These are phyloP conservation scores for Aristolochia californica DNA, from an alignment of 164 flowering plant genomes.

Conservation along the genomic window DNA sequence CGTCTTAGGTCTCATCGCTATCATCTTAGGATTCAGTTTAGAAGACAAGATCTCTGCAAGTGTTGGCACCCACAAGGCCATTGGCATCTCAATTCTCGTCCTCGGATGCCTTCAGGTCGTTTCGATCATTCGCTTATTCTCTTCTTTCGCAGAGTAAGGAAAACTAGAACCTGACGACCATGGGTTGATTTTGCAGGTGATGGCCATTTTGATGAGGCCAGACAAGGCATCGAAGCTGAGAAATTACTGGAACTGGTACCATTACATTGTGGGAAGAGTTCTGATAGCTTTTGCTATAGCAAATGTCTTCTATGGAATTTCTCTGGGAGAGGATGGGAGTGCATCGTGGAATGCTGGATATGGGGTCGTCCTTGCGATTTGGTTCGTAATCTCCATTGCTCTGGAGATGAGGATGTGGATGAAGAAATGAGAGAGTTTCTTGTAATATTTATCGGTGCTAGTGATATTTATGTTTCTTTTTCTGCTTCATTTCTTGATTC, in stretches of 20 bases:
- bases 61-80: slow-evolving; percentile 37
- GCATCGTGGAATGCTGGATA: slow-evolving; percentile 41
- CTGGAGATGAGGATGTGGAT: slow-evolving; percentile 28
- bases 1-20: slow-evolving; percentile 32
- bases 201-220: slow-evolving; percentile 47
- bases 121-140: background rate
- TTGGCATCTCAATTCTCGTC: slow-evolving; percentile 44
- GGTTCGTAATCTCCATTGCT: slow-evolving; percentile 18
- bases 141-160: background rate
- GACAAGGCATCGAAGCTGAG: slow-evolving; percentile 38
- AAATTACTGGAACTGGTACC: slow-evolving; percentile 77
- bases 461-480: too few relatives aligned
- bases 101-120: slow-evolving; percentile 61
- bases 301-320: slow-evolving; percentile 67
- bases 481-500: too few relatives aligned
- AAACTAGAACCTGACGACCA: background rate
- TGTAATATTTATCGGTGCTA: too few relatives aligned
- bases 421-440: background rate
- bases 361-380: slow-evolving; percentile 29
- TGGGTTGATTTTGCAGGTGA: slow-evolving; percentile 19
- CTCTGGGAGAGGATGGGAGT: slow-evolving; percentile 30
- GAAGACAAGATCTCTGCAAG: slow-evolving; percentile 21
- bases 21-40: slow-evolving; percentile 37
- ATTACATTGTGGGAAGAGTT: slow-evolving; percentile 37
- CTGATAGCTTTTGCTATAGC: slow-evolving; percentile 28